A percentile compares a stretch with the other conserved stretches of the same genome.
Conservation (phyloP, 495 filamentous ascomycete species). For the Penicillium canescens region DNA sequence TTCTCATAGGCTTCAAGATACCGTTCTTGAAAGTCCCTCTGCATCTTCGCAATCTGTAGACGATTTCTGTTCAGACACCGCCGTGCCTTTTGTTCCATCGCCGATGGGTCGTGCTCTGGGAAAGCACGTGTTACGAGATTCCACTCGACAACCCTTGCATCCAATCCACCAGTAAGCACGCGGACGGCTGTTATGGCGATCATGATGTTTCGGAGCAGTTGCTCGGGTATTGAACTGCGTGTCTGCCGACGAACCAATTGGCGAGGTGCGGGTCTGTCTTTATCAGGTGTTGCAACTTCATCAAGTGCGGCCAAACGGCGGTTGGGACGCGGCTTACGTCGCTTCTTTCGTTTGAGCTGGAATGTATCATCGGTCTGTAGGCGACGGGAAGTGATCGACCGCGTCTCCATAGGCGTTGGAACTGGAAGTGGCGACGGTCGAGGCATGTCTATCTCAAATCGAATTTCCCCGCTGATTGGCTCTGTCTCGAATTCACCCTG, state of each 20-base stretch:
- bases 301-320: constrained; percentile 33
- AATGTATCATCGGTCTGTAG: too few species aligned
- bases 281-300: constrained; percentile 16
- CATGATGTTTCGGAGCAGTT: constrained; percentile 46
- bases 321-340: neutral
- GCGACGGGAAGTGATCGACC: neutral
- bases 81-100: constrained; percentile 62
- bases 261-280: constrained; percentile 4
- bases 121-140: constrained; percentile 66
- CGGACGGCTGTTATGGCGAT: constrained; percentile 73
- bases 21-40: constrained; percentile 71
- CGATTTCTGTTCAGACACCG: constrained; percentile 57
- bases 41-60: constrained; percentile 65
- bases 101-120: constrained; percentile 55
- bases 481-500: constrained; percentile 28
- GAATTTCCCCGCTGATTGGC: constrained; percentile 34
- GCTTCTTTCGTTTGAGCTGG: constrained; percentile 1
- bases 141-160: constrained; percentile 69
- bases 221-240: constrained; percentile 22
- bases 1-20: constrained; percentile 77
- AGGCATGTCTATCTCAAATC: constrained; percentile 32
- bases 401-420: constrained; percentile 3
- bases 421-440: neutral
- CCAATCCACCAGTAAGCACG: constrained; percentile 71
- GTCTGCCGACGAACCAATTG: constrained; percentile 28